Evolutionary conservation across 805 yeast genomes (phyloP).

Genomic region (Pichia paraexigua): DNA sequence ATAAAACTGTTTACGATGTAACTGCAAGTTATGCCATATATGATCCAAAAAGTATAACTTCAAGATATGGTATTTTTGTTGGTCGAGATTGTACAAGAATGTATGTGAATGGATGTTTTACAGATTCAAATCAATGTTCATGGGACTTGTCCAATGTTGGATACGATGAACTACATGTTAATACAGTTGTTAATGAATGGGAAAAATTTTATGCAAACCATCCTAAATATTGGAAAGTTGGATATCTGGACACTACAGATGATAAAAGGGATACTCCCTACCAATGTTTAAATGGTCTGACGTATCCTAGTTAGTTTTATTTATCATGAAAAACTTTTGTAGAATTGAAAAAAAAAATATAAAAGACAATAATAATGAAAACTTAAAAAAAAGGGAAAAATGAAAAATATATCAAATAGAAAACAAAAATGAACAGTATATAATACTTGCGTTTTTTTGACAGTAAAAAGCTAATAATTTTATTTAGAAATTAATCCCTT

Average conservation of each 20-base stretch:
- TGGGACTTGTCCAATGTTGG: slow-evolving; percentile 55
- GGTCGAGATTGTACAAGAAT: slow-evolving; percentile 67
- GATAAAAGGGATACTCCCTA: not conserved
- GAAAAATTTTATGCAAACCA: slow-evolving; percentile 37
- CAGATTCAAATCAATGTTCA: slow-evolving; percentile 45
- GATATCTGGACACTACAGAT: slow-evolving; percentile 33
- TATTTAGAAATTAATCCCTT: slow-evolving; percentile 1
- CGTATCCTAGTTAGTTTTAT: not conserved
- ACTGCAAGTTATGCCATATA: slow-evolving; percentile 41
- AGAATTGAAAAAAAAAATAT: not conserved
- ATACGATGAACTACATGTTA: slow-evolving; percentile 30
- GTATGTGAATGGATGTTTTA: slow-evolving; percentile 63
- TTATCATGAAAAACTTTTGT: not conserved
- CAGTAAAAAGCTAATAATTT: not conserved
- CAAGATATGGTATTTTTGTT: slow-evolving; percentile 43
- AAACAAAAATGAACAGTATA: not conserved
- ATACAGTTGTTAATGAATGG: slow-evolving; percentile 42
- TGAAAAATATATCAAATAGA: not conserved
- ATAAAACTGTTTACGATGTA: slow-evolving; percentile 62
- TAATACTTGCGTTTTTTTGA: not conserved
- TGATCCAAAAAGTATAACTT: slow-evolving; percentile 35
- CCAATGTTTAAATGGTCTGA: slow-evolving; percentile 3
- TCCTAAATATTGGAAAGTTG: slow-evolving; percentile 54
- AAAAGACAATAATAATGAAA: not conserved
- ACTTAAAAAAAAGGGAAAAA: not conserved